Conservation (phyloP, 2,329 filamentous ascomycete species). For the Lachnellula arida region DNA sequence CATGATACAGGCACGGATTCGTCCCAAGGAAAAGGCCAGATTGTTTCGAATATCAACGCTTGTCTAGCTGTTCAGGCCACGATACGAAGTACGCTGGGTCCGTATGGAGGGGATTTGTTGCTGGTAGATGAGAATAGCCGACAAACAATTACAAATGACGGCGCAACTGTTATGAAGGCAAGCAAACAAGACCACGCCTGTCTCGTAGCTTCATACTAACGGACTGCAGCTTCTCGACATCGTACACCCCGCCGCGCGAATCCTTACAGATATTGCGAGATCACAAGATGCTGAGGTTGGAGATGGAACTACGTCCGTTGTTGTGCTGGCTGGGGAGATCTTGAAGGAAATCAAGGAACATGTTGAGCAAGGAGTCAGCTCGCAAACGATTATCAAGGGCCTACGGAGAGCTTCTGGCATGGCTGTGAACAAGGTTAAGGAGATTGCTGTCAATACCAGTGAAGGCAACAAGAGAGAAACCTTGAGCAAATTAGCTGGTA, state of each 20-base stretch:
- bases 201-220: constrained; percentile 11
- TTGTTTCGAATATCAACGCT: constrained; percentile 97
- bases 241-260: constrained; percentile 92
- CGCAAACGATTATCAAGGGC: constrained; percentile 96
- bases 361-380: constrained; percentile 94
- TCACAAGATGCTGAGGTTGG: constrained; percentile 99
- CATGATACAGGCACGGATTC: constrained; percentile 76
- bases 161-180: constrained; percentile 98
- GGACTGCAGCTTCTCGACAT: constrained; percentile 80
- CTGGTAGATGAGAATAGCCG: constrained; percentile 93
- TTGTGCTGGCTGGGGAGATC: constrained; percentile 95
- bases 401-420: constrained; percentile 80
- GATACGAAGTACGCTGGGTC: constrained; percentile 91
- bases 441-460: constrained; percentile 83
- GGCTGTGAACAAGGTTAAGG: constrained; percentile 98
- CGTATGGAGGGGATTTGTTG: constrained; percentile 93
- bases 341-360: constrained; percentile 94
- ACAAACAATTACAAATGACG: constrained; percentile 98
- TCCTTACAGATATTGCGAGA: constrained; percentile 95
- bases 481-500: constrained; percentile 81
- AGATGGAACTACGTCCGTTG: constrained; percentile 95
- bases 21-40: constrained; percentile 94
- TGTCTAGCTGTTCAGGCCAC: constrained; percentile 93
- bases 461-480: constrained; percentile 85
- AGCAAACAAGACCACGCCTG: neutral